Percentiles rank a stretch among this genome's conserved stretches.
Evolutionary conservation across 2,329 filamentous ascomycete species (phyloP).

Genomic region (Penicillium rolfsii): DNA sequence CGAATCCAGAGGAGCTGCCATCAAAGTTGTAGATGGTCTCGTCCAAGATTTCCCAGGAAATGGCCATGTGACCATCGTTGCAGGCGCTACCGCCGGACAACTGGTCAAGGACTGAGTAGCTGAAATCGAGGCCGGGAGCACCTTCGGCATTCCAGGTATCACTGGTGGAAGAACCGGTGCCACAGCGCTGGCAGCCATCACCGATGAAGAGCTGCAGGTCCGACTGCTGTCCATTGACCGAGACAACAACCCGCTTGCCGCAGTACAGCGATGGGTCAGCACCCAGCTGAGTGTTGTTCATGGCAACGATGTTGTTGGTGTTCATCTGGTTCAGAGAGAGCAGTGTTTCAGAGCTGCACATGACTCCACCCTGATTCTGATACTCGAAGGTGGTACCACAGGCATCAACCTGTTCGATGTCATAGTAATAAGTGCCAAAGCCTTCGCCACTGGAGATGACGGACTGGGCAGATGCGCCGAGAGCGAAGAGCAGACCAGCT

Average conservation of each 20-base stretch:
- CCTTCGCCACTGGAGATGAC: constrained; percentile 8
- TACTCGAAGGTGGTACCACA: constrained; percentile 17
- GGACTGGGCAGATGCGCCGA: constrained; percentile 2
- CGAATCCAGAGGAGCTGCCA: constrained; percentile 1
- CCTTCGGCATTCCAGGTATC: background rate
- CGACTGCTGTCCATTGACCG: constrained; percentile 19
- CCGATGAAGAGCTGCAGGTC: constrained; percentile 22
- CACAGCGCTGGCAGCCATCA: constrained; percentile 22
- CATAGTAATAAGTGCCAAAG: constrained; percentile 24
- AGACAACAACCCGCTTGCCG: constrained; percentile 21
- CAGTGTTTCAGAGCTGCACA: constrained; percentile 14
- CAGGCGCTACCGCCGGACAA: constrained; percentile 15
- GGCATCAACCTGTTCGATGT: constrained; percentile 15
- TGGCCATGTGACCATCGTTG: constrained; percentile 14
- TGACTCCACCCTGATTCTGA: constrained; percentile 20
- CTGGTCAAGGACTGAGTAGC: constrained; percentile 6
- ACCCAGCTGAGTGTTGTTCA: constrained; percentile 24
- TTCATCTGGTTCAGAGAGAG: constrained; percentile 16
- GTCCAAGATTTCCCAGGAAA: constrained; percentile 23
- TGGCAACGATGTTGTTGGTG: constrained; percentile 23
- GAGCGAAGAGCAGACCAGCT: constrained; percentile 3
- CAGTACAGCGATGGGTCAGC: constrained; percentile 18
- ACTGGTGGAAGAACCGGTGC: constrained; percentile 11
- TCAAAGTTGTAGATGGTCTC: constrained; percentile 20
- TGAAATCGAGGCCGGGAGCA: constrained; percentile 5